Conservation (phyloP, 768 basidiomycete species). For the Lactarius tabidus region DNA sequence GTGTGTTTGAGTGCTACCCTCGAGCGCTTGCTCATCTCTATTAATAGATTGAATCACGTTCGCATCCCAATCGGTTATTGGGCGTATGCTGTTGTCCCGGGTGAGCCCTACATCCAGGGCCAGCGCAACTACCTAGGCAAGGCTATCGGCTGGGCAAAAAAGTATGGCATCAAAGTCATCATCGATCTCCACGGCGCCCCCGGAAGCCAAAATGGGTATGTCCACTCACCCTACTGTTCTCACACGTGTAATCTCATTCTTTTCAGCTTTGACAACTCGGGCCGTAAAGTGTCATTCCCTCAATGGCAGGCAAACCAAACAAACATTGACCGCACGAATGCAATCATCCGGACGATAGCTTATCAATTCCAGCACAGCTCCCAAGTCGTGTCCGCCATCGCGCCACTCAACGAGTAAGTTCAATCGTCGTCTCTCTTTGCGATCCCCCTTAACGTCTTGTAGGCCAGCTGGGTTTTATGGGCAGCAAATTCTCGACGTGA, state of each 20-base stretch:
- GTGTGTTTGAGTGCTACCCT: conserved; percentile 17
- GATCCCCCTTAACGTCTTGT: background rate
- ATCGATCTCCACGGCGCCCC: conserved; percentile 70
- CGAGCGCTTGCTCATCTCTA: background rate
- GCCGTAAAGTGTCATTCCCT: conserved; percentile 57
- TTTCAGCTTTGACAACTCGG: conserved; percentile 81
- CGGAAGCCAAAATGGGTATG: conserved; percentile 79
- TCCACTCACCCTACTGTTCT: too few relatives aligned
- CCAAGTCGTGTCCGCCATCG: conserved; percentile 60
- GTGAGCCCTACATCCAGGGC: conserved; percentile 77
- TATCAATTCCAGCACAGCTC: conserved; percentile 52
- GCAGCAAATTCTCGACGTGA: conserved; percentile 44
- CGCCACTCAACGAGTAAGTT: conserved; percentile 72
- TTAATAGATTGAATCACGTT: conserved; percentile 71
- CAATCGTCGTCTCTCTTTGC: background rate
- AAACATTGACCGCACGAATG: conserved; percentile 64
- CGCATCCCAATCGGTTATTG: conserved; percentile 87
- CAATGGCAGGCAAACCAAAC: conserved; percentile 63
- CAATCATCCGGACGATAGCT: conserved; percentile 59
- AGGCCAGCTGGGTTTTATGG: conserved; percentile 75
- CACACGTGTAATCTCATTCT: too few relatives aligned
- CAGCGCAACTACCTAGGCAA: conserved; percentile 66
- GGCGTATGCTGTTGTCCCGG: conserved; percentile 76
- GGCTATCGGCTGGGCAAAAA: conserved; percentile 66
- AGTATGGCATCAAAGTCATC: conserved; percentile 72